Evolutionary conservation across 257 asterid species (phyloP), one percentile per base, ranked within the genome.

Genomic region (Solanum virginianum): DNA sequence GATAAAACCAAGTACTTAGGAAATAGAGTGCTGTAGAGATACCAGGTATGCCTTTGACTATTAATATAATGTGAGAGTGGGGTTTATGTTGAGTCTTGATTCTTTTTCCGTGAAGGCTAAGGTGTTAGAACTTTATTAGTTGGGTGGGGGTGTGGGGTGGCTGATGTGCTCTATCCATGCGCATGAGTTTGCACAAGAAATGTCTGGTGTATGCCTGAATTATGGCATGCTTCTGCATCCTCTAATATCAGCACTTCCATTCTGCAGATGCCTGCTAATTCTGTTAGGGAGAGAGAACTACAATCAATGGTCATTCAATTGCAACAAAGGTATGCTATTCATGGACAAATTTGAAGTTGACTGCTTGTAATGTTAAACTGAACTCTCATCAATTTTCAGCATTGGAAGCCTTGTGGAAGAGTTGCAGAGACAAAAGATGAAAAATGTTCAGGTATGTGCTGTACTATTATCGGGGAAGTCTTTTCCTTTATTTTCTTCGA

Each of bases 361-460:
- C 17, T 79, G 26, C 83, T 79, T 79, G 75, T 81, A 60, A 49
- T 81, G 22, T 17, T 29, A 39, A 62, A 81, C 93, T 90, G 79
- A 88, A 75, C 41, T 56, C 18, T 51, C 85, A 86, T 86, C 80
- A 56, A 87, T 86, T 89, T 71, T 85, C 93, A 96, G 99, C 86
- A 87, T 94, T 16, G 97, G 96, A 86, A 90, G 94, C 83, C 83
- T 91, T 88, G 97, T 91, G 57, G 99, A 96, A 88, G 99, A 96
- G 90, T 87, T 96, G 74, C 99, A 94, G 85, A 90, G 92, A 86
- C 91, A 89, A 83, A 96, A 91, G 92, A 80, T 90, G 81, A 95
- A 87, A 90, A 96, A 96, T 87, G 65, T 88, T 65, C 94, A 92
- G 99, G 99, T 94, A 66, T 69, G 92, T 83, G 72, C 75, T 24